Base-by-base conservation (phyloP, 805 yeast species). In the Spathaspora boniae region DNA sequence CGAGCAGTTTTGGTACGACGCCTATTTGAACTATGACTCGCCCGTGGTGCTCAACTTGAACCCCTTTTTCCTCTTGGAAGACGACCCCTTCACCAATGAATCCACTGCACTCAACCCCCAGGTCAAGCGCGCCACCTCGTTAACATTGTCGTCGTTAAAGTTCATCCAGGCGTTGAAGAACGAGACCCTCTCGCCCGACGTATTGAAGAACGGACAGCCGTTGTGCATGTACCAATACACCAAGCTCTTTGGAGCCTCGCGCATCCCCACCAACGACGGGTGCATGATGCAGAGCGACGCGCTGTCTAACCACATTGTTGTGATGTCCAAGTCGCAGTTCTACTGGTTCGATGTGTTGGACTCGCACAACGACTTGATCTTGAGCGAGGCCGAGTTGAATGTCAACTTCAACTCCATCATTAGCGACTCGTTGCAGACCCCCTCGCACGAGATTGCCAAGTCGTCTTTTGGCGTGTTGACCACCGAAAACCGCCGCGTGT, bases 331-430 rank as follows among this genome's bases (percentile, higher is more conserved):
- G 51, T 84, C 95, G 2, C 96, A 88, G 58, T 86, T 87, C 58
- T 88, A 88, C 62, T 88, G 96, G 96, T 88, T 88, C 55, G 96
- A 88, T 54, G 97, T 88, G 2, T 65, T 88, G 48, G 94, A 87
- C 58, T 69, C 70, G 32, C 63, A 78, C 43, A 78, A 84, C 54
- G 80, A 85, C 51, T 68, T 88, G 43, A 71, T 87, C 31, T 66
- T 88, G 53, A 70, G 82, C 2, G 91, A 86, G 51, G 77, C 74
- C 37, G 94, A 86, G 54, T 70, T 88, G 46, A 80, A 77, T 37
- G 68, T 80, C 54, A 87, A 86, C 59, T 78, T 84, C 52, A 76
- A 80, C 40, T 75, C 86, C 8, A 86, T 88, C 38, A 70, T 88
- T 29, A 76, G 74, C 36, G 97, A 88, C 58, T 85, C 93, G 9